Evolutionary conservation across 352 stramenopile genomes (phyloP), one percentile per base, ranked within the genome.

Genomic region (Phytophthora hibernalis): DNA sequence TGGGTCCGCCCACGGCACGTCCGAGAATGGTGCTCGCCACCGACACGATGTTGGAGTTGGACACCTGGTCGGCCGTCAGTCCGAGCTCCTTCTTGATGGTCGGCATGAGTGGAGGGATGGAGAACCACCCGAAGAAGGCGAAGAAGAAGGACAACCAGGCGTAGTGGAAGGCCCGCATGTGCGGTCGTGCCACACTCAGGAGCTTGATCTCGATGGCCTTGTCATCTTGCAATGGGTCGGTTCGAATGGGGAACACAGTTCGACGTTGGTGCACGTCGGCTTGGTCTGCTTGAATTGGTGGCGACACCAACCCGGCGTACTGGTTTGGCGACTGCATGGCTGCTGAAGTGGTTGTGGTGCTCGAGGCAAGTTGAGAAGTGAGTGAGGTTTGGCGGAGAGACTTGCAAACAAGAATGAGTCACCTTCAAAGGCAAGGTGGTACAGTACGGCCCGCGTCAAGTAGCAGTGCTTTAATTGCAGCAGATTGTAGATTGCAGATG

Each of bases 61-160:
- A 66, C n/a, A 98, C 86, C 51, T 98, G 72, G 70, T 97, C 61
- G 18, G 86, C 88, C 20, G 73, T 91, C 15, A 98, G 76, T 6
- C 65, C 68, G 7, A 99, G 78, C 49, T 92, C 79, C n/a, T 80
- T 78, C 65, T 90, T 92, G 67, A 98, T 96, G 47, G 96, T 95
- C 2, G 89, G 81, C 54, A 98, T 86, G 45, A 99, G 83, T 28
- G 96, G 96, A 26, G 94, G 92, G 72, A 98, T 97, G 44, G 90
- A 87, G 73, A 98, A 98, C 92, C 94, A 98, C 49, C 95, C 91
- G 65, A 98, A 93, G 82, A 98, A 98, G 52, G 95, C 94, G 47
- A 95, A 87, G 80, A 98, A 98, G 81, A 98, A 98, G 38, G 78
- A 93, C 13, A 98, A 67, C 93, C 93, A 98, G 16, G 90, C 72